phyloP scores from a whole-genome alignment of 2,329 filamentous ascomycete genomes.

The Colletotrichum sp. region DNA sequence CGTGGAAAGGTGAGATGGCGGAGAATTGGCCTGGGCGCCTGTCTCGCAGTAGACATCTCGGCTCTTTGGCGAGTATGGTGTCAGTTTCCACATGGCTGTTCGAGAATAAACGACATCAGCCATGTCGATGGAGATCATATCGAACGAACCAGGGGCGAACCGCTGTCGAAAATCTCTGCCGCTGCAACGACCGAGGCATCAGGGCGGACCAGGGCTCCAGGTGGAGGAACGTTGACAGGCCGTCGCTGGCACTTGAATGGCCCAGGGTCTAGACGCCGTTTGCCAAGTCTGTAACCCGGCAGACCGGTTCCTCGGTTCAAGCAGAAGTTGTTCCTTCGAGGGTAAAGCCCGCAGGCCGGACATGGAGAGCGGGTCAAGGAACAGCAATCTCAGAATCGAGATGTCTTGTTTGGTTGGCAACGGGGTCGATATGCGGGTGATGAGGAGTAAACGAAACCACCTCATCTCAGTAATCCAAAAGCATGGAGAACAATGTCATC shows the following conservation, averaged over 20 bases:
- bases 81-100: neutral
- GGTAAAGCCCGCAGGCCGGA: neutral
- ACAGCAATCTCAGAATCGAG: neutral
- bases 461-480: neutral
- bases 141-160: neutral
- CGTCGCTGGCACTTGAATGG: neutral
- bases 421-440: neutral
- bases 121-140: neutral
- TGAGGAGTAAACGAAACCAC: neutral
- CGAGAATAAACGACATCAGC: neutral
- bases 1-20: slow-evolving; percentile 18
- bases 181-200: neutral
- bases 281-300: slow-evolving; percentile 6
- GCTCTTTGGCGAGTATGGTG: neutral
- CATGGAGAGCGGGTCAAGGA: neutral
- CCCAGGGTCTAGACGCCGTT: neutral
- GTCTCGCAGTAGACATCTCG: neutral
- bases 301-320: slow-evolving; percentile 12
- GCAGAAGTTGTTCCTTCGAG: neutral
- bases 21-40: neutral
- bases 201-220: neutral
- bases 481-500: neutral
- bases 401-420: neutral
- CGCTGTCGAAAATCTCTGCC: neutral
- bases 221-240: neutral